A percentile compares a stretch with the other conserved stretches of the same genome.
These are phyloP conservation scores for Alnus rubra DNA, from an alignment of 306 rosid genomes.

Conservation along the genomic window DNA sequence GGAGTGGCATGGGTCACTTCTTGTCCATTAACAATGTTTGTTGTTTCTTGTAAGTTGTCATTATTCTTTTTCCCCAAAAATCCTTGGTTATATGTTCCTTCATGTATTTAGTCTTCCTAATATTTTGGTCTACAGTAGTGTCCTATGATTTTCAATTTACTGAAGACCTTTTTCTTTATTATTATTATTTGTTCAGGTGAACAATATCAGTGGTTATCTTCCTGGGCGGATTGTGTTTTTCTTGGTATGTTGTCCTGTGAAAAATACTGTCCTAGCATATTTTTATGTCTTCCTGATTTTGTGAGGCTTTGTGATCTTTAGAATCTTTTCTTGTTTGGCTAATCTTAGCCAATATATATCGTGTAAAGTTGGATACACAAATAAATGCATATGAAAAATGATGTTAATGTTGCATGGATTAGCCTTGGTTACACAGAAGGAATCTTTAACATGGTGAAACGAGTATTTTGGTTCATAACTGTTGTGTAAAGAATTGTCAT, in stretches of 20 bases:
- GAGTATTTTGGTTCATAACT: not conserved
- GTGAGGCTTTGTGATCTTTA: slow-evolving; percentile 4
- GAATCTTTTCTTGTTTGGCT: not conserved
- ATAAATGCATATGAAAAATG: not conserved
- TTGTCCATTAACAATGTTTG: not conserved
- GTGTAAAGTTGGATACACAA: not conserved
- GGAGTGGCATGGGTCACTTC: not conserved
- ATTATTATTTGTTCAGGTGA: slow-evolving; percentile 60
- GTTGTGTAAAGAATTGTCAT: not conserved
- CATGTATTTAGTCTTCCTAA: slow-evolving; percentile 1
- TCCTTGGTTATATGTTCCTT: slow-evolving; percentile 23
- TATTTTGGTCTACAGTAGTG: slow-evolving; percentile 17
- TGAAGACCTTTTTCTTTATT: slow-evolving; percentile 23
- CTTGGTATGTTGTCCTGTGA: slow-evolving; percentile 64
- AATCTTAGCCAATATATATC: not conserved
- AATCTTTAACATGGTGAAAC: not conserved
- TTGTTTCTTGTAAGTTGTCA: not conserved
- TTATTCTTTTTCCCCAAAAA: not conserved
- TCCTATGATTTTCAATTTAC: slow-evolving; percentile 21
- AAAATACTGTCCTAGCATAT: slow-evolving; percentile 18
- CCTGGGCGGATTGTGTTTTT: slow-evolving; percentile 97
- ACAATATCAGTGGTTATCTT: slow-evolving; percentile 97
- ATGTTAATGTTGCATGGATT: not conserved
- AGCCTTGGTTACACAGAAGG: not conserved
- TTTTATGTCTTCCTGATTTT: not conserved